Evolutionary conservation across 2,329 filamentous ascomycete species (phyloP), one percentile per base, ranked within the genome.

Genomic region (Monilinia polystroma): DNA sequence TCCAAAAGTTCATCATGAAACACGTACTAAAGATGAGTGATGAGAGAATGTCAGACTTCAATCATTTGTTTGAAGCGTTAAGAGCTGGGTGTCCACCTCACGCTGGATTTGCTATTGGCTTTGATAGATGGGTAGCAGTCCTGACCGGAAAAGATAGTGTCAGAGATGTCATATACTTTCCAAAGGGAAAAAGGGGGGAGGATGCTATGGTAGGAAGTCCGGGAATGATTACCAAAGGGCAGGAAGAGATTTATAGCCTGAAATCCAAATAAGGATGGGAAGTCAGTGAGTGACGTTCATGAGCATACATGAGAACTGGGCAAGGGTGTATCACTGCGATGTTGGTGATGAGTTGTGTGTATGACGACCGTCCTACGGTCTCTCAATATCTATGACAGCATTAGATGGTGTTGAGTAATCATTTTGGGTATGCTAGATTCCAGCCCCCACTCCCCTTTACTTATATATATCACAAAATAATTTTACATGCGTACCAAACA

Each of bases 151-250:
- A 85, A 43, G 83, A 90, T 14, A 93, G 90, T 1, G 90, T 99
- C 3, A 83, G 91, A 68, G 94, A 99, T 79, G 94, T 99, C 1
- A 97, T 99, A 78, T 93, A 93, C 0, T 99, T 99, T 75, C 96
- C 95, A 0, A 99, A 99, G 82, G 93, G 87, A 69, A 93, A 92
- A 69, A 93, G 88, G 76, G 93, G 95, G 0, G 91, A 96, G 75
- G 95, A 99, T 79, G 78, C 87, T 66, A 85, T 96, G 78, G 92
- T 96, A 3, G 87, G 86, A 72, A 91, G 91, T 69, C 95, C 95
- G 0, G 88, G 88, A 62, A 77, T 77, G 70, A 82, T 96, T 70
- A 90, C 84, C 0, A 79, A 85, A 67, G 84, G 77, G 55, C 69
- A 75, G 68, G 63, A 68, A 45, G 71, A 68, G 26, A 72, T 67